Evolutionary conservation across 805 yeast species (phyloP).

Genomic region (Myxozyma vanderwaltii): DNA sequence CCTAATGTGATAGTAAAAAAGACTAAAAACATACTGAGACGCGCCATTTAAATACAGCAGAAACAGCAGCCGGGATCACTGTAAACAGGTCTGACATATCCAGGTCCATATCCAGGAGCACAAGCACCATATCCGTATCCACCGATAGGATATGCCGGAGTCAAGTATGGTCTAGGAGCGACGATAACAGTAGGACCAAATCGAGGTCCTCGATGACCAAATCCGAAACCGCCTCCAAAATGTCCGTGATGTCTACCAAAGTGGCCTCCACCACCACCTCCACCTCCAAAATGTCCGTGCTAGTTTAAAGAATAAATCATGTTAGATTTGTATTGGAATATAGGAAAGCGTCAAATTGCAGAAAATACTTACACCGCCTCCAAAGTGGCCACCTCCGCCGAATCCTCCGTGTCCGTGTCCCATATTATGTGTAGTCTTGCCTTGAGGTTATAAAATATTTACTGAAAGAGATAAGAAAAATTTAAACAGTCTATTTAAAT

Average conservation of each 20-base stretch:
- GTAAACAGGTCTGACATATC: conserved; percentile 16
- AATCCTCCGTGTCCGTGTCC: conserved; percentile 23
- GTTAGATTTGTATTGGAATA: background rate
- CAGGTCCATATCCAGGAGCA: conserved; percentile 19
- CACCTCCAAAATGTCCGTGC: conserved; percentile 16
- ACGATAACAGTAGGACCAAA: conserved; percentile 32
- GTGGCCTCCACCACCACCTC: conserved; percentile 21
- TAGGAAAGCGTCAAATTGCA: too few species aligned
- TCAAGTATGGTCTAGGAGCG: conserved; percentile 26
- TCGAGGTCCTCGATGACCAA: conserved; percentile 10
- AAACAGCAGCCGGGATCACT: conserved; percentile 20
- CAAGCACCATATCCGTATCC: conserved; percentile 28
- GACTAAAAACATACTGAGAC: background rate
- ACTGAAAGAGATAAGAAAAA: background rate
- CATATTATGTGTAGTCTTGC: background rate
- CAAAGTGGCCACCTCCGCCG: conserved; percentile 9
- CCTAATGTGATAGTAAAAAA: too few species aligned
- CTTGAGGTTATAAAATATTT: background rate
- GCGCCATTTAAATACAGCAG: conserved; percentile 20
- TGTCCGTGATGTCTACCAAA: conserved; percentile 19
- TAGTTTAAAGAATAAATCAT: background rate
- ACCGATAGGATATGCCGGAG: conserved; percentile 19
- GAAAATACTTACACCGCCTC: conserved; percentile 13
- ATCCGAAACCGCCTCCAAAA: conserved; percentile 20
- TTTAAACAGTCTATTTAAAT: too few species aligned